phyloP scores from a whole-genome alignment of 2,329 filamentous ascomycete species.

The Trichoderma hamatum region DNA sequence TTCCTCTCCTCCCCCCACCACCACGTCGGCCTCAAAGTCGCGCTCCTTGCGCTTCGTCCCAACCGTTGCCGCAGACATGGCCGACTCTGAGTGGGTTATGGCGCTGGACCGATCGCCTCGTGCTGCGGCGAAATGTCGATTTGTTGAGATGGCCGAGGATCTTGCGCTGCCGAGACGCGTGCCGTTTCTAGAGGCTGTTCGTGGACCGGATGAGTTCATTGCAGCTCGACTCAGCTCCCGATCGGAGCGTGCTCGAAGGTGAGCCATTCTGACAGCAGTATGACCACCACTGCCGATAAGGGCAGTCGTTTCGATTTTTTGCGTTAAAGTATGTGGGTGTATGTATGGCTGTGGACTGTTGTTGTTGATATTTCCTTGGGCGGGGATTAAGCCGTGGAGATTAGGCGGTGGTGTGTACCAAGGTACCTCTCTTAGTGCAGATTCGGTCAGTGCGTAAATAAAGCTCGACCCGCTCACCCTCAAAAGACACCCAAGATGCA shows the following conservation, averaged over 20 bases:
- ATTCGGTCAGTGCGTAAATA: slow-evolving; percentile 3
- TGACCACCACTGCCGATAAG: slow-evolving; percentile 3
- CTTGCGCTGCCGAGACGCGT: slow-evolving; percentile 33
- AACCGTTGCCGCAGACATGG: slow-evolving; percentile 59
- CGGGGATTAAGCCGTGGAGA: slow-evolving; percentile 15
- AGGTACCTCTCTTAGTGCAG: neutral
- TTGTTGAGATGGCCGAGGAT: slow-evolving; percentile 30
- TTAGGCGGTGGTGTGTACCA: slow-evolving; percentile 15
- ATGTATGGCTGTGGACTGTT: slow-evolving; percentile 3
- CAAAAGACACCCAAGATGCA: neutral
- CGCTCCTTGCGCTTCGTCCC: slow-evolving; percentile 83
- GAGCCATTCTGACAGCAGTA: slow-evolving; percentile 36
- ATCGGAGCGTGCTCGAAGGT: slow-evolving; percentile 44
- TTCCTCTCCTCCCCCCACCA: slow-evolving; percentile 62
- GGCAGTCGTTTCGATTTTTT: neutral
- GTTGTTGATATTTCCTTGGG: slow-evolving; percentile 23
- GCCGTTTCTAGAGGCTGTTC: slow-evolving; percentile 31
- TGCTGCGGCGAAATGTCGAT: slow-evolving; percentile 34
- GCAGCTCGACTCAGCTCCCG: slow-evolving; percentile 43
- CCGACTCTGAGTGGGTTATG: slow-evolving; percentile 71
- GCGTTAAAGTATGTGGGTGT: slow-evolving; percentile 1
- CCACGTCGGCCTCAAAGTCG: slow-evolving; percentile 69
- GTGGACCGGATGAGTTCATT: slow-evolving; percentile 40
- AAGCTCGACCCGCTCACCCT: neutral
- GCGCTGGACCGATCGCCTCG: slow-evolving; percentile 45